These are phyloP conservation scores for Collybia sordida DNA, from an alignment of 768 basidiomycete genomes.

Conservation along the genomic window DNA sequence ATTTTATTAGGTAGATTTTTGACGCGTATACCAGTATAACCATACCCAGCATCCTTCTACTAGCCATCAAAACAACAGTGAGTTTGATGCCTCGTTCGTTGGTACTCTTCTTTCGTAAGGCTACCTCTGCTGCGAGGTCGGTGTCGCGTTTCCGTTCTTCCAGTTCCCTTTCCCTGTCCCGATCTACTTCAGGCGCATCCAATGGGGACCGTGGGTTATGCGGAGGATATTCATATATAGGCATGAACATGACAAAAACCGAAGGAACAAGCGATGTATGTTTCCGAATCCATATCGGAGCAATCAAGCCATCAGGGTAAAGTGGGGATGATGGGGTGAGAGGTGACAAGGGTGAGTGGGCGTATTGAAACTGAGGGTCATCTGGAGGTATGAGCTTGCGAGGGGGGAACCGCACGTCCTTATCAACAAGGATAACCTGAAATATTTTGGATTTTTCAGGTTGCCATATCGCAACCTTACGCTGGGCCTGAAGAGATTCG, in stretches of 20 bases:
- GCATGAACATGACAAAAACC: constrained; percentile 89
- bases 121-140: constrained; percentile 79
- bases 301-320: constrained; percentile 93
- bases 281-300: constrained; percentile 97
- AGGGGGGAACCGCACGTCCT: constrained; percentile 82
- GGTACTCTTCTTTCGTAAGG: constrained; percentile 73
- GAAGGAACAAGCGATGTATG: constrained; percentile 90
- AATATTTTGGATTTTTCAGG: constrained; percentile 74
- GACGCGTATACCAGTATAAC: neutral
- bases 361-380: constrained; percentile 51
- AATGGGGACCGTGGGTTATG: constrained; percentile 50
- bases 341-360: constrained; percentile 94
- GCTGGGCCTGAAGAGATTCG: constrained; percentile 63
- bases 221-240: constrained; percentile 69
- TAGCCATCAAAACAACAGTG: constrained; percentile 92
- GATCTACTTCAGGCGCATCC: constrained; percentile 51
- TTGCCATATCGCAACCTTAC: constrained; percentile 69
- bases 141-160: constrained; percentile 75
- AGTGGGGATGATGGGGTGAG: constrained; percentile 85
- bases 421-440: constrained; percentile 83
- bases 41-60: constrained; percentile 80
- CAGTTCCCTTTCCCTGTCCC: constrained; percentile 54
- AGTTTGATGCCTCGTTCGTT: constrained; percentile 90
- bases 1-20: neutral
- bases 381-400: constrained; percentile 69